These are phyloP conservation scores for Cercis canadensis DNA, from an alignment of 306 rosid species.

Conservation along the genomic window DNA sequence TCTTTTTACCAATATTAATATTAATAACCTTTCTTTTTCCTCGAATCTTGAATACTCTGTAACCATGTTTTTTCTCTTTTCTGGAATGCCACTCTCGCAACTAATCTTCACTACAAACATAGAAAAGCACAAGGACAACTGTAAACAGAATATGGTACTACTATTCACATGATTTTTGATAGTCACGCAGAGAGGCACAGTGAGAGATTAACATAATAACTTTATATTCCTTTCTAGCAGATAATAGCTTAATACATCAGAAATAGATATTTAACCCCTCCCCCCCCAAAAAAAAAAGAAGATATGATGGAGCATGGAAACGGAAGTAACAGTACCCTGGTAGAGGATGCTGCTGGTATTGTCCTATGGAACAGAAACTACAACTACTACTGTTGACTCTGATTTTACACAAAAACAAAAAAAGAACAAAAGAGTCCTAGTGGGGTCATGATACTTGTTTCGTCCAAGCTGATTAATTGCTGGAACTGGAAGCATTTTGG, in stretches of 20 bases:
- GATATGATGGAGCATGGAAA: conserved; percentile 49
- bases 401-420: conserved; percentile 60
- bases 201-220: conserved; percentile 41
- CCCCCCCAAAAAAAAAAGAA: conserved; percentile 42
- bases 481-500: conserved; percentile 68
- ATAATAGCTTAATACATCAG: conserved; percentile 61
- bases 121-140: too few species aligned
- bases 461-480: conserved; percentile 49
- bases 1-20: too few species aligned
- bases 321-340: conserved; percentile 41
- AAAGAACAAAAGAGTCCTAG: conserved; percentile 39
- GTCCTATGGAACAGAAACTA: conserved; percentile 71
- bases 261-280: conserved; percentile 65
- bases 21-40: too few species aligned
- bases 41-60: too few species aligned
- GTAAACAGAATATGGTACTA: too few species aligned
- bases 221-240: conserved; percentile 62
- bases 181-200: conserved; percentile 13
- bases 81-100: too few species aligned
- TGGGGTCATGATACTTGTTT: conserved; percentile 60
- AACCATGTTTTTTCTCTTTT: too few species aligned
- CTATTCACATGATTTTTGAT: too few species aligned
- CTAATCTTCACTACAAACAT: too few species aligned
- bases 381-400: conserved; percentile 56
- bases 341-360: conserved; percentile 45